Evolutionary conservation across 2,329 filamentous ascomycete species (phyloP), one percentile per base, ranked within the genome.

Genomic region (Knufia petricola): DNA sequence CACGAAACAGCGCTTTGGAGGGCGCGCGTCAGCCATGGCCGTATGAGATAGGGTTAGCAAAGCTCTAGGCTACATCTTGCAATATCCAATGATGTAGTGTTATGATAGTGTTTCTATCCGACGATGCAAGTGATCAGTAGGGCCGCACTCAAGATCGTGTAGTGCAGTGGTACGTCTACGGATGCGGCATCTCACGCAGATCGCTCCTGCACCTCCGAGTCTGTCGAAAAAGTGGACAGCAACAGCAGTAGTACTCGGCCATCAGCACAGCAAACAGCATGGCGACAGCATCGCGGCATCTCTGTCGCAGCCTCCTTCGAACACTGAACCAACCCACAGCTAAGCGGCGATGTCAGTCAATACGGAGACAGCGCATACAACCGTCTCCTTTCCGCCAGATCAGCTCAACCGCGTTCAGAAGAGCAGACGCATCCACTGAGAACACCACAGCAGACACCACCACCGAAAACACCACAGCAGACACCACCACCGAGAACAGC

Each of bases 1-100:
- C 48, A 95, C 83, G 56, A 98, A 85, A 63, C 86, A 92, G 46
- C 67, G 40, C 55, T 71, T 73, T 42, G 55, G 61, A 10, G 51
- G 46, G 46, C 19, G 13, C 13, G 19, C 15, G 4, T 39, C 36
- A 15, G 32, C 3, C 19, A 32, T 19, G 12, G 7, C 13, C 10
- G 8, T 39, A 24, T 15, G 3, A 28, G n/a, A 9, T 30, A 3
- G 4, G 19, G 9, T n/a, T 19, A 13, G 4, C 15, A 15, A 26
- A 39, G 21, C 4, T 20, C 13, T 3, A 13, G 10, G 19, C 13
- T 7, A n/a, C 42, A 46, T 46, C 12, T 24, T 36, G 15, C 19
- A 8, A 13, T 19, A n/a, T 19, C 2, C 19, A 21, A 17, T 7
- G 4, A 12, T 12, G 10, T 17, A 21, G 43, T 4, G 9, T 24